Evolutionary conservation across 305 asterid genomes (phyloP), one percentile per base, ranked within the genome.

Genomic region (Coffea humblotiana): DNA sequence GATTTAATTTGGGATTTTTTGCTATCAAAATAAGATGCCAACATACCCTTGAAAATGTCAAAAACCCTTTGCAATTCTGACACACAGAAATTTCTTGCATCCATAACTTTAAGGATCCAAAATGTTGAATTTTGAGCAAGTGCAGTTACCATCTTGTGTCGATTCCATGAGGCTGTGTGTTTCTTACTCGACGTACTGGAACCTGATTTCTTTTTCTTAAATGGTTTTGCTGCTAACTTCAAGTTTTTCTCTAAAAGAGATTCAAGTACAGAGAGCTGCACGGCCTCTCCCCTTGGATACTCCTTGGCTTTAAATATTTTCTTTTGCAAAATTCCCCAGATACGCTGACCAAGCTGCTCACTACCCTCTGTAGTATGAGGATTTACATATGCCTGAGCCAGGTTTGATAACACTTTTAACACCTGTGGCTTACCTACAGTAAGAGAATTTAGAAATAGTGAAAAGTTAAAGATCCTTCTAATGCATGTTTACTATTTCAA

Each of bases 311-410:
- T 96, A 67, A 94, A 92, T 79, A 96, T 92, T 80, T 93, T 94
- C 92, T 93, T 94, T 82, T 92, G 98, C 82, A 96, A 81, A 75
- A 96, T 92, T 54, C 97, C 98, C 97, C 92, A 96, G 74, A 96
- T 89, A 58, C 99, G 95, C 87, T 96, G 97, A 75, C 95, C 92
- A 74, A 96, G 98, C 89, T 96, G 99, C 88, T 92, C 98, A 18
- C 94, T 96, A 78, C 98, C 98, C 87, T 96, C 98, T 6, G 97
- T 85, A 47, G 97, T 91, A 72, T 89, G 91, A 72, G 98, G 98
- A 82, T 92, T 94, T 73, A 87, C 87, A 79, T 85, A 92, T 67
- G 97, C 98, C 77, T 93, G 98, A 80, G 94, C 90, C 58, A 96
- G 89, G 89, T 88, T 93, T 51, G 93, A 92, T 84, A 96, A 89